Evolutionary conservation across 208 protist genomes (phyloP), one percentile per base, ranked within the genome.

Genomic region (Herpetomonas muscarum): DNA sequence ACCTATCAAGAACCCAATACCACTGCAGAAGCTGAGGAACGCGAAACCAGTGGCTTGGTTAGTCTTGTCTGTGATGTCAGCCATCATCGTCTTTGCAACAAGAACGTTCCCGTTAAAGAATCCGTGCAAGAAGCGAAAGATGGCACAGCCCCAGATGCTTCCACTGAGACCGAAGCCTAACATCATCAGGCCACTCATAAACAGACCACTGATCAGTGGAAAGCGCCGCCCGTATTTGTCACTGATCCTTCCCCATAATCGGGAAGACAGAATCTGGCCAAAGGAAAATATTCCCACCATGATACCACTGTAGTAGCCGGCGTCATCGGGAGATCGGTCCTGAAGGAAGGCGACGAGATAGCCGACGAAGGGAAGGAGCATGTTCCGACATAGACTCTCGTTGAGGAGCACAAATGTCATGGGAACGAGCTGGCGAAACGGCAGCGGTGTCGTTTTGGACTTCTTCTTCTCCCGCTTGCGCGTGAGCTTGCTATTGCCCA

Each of bases 11-110:
- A 71, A 69, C 12, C 83, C 83, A 55, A 90, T 66, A 10, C 74
- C 73, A 37, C 52, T 75, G 41, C 62, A 72, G 59, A 98, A 96
- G 54, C 91, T 98, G 21, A 99, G 87, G 52, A 98, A 98, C 28
- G 95, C 89, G 68, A 99, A 99, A 49, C 97, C 96, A 39, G 71
- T 62, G 1, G 76, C 67, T 55, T 85, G 63, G 39, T 81, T 87
- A 0, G 82, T 82, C 48, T 62, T 65, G 61, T 90, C 80, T 5
- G 81, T 77, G 56, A 90, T 87, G 58, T 90, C 83, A 0, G 83
- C 79, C 60, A 90, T 77, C 59, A 85, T 83, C 28, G 83, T 90
- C 57, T 90, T 90, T 13, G 79, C 83, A 6, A 90, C 79, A n/a
- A 90, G 59, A 12, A 90, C 59, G 48, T 90, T 90, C 41, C 83